Evolutionary conservation across 257 asterid genomes (phyloP), one percentile per base, ranked within the genome.

Genomic region (Capsicum baccatum): DNA sequence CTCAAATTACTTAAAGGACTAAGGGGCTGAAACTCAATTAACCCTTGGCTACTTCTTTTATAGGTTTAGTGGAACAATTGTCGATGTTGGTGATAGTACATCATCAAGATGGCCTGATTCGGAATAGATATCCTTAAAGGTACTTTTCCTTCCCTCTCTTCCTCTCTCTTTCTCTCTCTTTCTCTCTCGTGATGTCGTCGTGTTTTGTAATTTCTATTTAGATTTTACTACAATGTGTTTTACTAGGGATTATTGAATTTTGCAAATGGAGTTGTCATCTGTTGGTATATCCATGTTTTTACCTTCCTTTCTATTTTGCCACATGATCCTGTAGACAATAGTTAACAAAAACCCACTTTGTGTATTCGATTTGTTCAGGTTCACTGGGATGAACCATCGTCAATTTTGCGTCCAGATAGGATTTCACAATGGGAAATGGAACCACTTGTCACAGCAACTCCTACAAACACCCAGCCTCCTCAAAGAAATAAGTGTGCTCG

Each of bases 351-450:
- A 57, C 11, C 76, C 60, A 21, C 50, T 26, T 26, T 47, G 55
- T 26, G 12, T 15, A 50, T 78, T 19, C 56, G 64, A 84, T 60
- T 85, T 52, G 33, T 80, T 87, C 97, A 97, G 99, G 98, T 95
- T 84, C 99, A 97, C 82, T 97, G 99, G 99, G 99, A 97, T 87
- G 99, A 97, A 85, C 97, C 96, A 55, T 94, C 99, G 55, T 85
- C 97, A 63, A 91, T 94, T 71, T 58, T 91, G 86, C 99, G 99
- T 21, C 98, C 99, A 1, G 97, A 93, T 70, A 93, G 89, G 83
- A 94, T 97, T 87, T 97, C 99, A 64, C 90, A 98, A 6, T 97
- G 99, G 98, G 99, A 97, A 73, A 88, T 94, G 74, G 99, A 97
- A 86, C 97, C 99, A 16, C 87, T 95, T 80, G 88, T 91, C 83